These are phyloP conservation scores for Teratosphaeriaceae sp. DNA, from an alignment of 2,329 filamentous ascomycete species.

Conservation along the genomic window DNA sequence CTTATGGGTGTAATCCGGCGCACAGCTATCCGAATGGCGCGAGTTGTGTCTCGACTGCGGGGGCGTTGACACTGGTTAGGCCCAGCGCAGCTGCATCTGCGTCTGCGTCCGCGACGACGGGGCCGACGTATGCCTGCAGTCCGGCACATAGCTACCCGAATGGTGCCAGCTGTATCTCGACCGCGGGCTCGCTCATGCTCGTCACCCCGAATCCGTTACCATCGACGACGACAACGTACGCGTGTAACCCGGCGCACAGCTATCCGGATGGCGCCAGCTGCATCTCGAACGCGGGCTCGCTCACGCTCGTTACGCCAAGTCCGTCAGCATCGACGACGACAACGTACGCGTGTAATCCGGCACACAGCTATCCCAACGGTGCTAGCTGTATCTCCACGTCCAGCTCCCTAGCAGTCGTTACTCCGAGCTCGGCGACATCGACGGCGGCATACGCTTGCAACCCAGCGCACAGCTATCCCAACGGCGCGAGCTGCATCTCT, in stretches of 20 bases:
- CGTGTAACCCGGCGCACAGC: slow-evolving; percentile 19
- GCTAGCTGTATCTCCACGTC: slow-evolving; percentile 10
- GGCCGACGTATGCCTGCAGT: slow-evolving; percentile 12
- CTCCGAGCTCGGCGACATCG: slow-evolving; percentile 6
- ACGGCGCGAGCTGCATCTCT: slow-evolving; percentile 13
- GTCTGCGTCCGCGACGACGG: slow-evolving; percentile 7
- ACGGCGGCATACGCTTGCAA: slow-evolving; percentile 7
- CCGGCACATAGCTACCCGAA: slow-evolving; percentile 16
- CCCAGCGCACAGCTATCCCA: slow-evolving; percentile 15
- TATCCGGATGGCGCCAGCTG: slow-evolving; percentile 18
- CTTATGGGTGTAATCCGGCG: background rate
- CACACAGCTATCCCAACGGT: slow-evolving; percentile 13
- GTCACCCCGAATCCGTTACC: slow-evolving; percentile 9
- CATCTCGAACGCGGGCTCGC: slow-evolving; percentile 11
- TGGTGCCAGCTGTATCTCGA: slow-evolving; percentile 12
- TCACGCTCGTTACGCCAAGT: slow-evolving; percentile 14
- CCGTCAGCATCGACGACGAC: slow-evolving; percentile 2
- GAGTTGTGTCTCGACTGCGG: slow-evolving; percentile 8
- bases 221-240: slow-evolving; percentile 8
- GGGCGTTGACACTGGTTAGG: background rate
- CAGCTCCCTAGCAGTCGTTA: background rate
- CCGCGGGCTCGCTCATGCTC: slow-evolving; percentile 12
- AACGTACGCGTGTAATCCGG: slow-evolving; percentile 13
- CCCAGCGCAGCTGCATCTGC: slow-evolving; percentile 5
- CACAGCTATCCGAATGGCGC: slow-evolving; percentile 14